Evolutionary conservation across 1,284 basidiomycete genomes (phyloP), one percentile per base, ranked within the genome.

Genomic region (Malassezia pachydermatis): DNA sequence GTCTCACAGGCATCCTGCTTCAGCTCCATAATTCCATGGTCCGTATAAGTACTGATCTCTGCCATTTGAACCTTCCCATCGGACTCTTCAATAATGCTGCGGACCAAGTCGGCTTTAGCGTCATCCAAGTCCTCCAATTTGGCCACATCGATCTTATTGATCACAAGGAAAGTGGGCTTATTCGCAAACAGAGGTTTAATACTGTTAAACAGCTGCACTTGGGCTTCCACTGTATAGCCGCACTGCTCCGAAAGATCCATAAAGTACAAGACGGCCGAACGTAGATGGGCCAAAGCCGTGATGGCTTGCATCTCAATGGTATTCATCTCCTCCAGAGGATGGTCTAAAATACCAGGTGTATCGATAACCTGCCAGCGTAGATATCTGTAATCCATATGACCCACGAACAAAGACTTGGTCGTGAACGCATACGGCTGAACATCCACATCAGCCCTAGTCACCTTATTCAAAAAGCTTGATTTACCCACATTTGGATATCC

Each of bases 291-390:
- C 3, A 71, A 60, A 1, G 68, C 68, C 14, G 68, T 71, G 56
- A 71, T 71, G 50, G 65, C 65, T 55, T 71, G 68, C 68, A 71
- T 71, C 54, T 71, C 68, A 48, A 71, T 71, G 25, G 68, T 71
- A 57, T 71, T 71, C 68, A 71, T 71, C 56, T 71, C 68, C 50
- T 71, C 68, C 35, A 71, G 58, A 2, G 68, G 68, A 44, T 71
- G 68, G 42, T 71, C 68, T 38, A 71, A 54, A 32, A 71, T 71
- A 39, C 68, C 68, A 4, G 68, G 68, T 28, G 68, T 71, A 51
- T 71, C 68, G 38, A 71, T 65, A 37, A 71, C 67, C 46, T 70
- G 68, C 68, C 67, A 70, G 32, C 67, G 65, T 41, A 70, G 62
- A 51, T 71, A 71, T 52, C 70, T 71, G 59, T 71, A 71, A 52